Conservation (phyloP, 2,329 filamentous ascomycete species). For the Dactylellina sp. region DNA sequence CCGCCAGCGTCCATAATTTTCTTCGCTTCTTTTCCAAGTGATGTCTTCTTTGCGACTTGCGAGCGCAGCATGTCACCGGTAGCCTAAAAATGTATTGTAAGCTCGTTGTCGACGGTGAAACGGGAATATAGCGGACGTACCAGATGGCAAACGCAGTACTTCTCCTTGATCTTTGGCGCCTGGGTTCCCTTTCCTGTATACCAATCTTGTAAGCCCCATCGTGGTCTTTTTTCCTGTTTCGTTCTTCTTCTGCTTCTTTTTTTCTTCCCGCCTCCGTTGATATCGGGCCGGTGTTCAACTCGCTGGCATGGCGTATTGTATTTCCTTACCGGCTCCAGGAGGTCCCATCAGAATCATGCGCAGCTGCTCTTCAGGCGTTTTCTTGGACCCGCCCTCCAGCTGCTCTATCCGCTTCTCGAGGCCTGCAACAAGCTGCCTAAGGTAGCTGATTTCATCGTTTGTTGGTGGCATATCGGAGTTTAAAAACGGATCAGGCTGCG, state of each 20-base stretch:
- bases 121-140: slow-evolving; percentile 68
- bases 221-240: slow-evolving; percentile 13
- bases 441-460: slow-evolving; percentile 83
- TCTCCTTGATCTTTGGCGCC: slow-evolving; percentile 97
- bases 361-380: slow-evolving; percentile 73
- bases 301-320: background rate
- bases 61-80: slow-evolving; percentile 99
- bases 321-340: slow-evolving; percentile 87
- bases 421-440: slow-evolving; percentile 84
- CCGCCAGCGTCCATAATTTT: slow-evolving; percentile 99
- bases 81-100: slow-evolving; percentile 70
- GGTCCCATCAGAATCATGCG: slow-evolving; percentile 98
- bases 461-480: slow-evolving; percentile 79
- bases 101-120: background rate
- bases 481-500: slow-evolving; percentile 57
- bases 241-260: background rate
- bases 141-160: slow-evolving; percentile 95
- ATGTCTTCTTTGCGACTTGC: slow-evolving; percentile 96
- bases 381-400: slow-evolving; percentile 76
- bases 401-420: slow-evolving; percentile 88
- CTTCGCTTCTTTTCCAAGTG: slow-evolving; percentile 94
- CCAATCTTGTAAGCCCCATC: slow-evolving; percentile 56
- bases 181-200: slow-evolving; percentile 94
- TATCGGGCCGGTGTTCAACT: background rate
- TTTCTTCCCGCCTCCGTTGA: slow-evolving; percentile 11